Base-by-base conservation (phyloP, 2,329 filamentous ascomycete species). In the Exophiala bonariae region DNA sequence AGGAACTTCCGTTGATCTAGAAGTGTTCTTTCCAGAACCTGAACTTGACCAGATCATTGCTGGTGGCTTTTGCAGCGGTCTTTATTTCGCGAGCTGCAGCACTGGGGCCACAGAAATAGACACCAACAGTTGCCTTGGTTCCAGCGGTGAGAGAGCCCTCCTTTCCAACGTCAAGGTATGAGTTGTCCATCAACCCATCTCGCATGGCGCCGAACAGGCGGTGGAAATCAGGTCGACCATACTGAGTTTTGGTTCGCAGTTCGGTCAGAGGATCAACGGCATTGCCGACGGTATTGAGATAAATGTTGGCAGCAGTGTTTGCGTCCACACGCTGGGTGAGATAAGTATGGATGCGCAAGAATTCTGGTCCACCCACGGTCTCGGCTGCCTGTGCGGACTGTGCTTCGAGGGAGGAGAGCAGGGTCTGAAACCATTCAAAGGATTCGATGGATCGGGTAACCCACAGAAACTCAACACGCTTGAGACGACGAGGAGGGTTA, bases 391-490 rank as follows among this genome's bases (percentile, higher is more conserved):
- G 85, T 23, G 83, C 81, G 40, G 86, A 91, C 66, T 99, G 93
- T 28, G 84, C 78, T 70, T 99, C 93, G 17, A 99, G 85, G 0
- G 89, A 95, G 1, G 87, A 88, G 13, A 99, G 80, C 1, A 99
- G 82, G 1, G 87, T 90, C 67, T 99, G 93, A 77, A 99, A 97
- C 93, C 93, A 99, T 72, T 97, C 93, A 63, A 99, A 99, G 0
- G 91, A 96, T 26, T 82, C 87, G 0, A 91, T 96, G 63, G 96
- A 91, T 68, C 88, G 93, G 79, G 92, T 96, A 41, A 97, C 86
- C 93, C 93, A 99, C 74, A 99, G 95, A 71, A 99, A 99, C 68
- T 99, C 93, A 23, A 99, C 92, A 67, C 93, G 86, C 50, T 90
- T 87, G 37, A 99, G 84, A 63, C 92, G 88, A 40, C 82, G 83